Percentiles rank a stretch among this genome's conserved stretches.
phyloP scores from a whole-genome alignment of 2,329 filamentous ascomycete genomes.

The Colletotrichum plurivorum region DNA sequence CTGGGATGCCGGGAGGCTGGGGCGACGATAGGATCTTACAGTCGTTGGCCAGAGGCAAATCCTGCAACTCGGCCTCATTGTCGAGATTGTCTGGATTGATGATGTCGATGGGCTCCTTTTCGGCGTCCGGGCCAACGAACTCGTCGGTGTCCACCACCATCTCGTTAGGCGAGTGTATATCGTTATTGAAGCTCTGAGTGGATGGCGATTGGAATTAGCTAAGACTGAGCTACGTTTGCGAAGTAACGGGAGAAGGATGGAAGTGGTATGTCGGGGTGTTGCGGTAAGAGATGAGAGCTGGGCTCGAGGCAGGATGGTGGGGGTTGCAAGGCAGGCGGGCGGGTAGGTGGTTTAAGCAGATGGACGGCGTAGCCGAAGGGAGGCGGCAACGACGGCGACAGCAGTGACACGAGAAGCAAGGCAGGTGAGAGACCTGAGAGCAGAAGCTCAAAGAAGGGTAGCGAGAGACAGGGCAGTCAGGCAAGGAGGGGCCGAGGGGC shows the following conservation, averaged over 20 bases:
- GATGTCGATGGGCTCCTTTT: conserved; percentile 67
- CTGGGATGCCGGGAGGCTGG: neutral
- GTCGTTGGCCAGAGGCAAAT: conserved; percentile 66
- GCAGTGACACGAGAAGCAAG: neutral
- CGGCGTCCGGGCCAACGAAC: conserved; percentile 63
- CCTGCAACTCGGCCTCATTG: conserved; percentile 63
- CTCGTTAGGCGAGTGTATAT: conserved; percentile 68
- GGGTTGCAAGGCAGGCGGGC: conserved; percentile 18
- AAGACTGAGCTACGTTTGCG: neutral
- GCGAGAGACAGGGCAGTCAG: conserved; percentile 3
- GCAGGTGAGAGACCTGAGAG: too few relatives aligned
- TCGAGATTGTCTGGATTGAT: conserved; percentile 68
- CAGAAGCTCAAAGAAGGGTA: conserved; percentile 20
- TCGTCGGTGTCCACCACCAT: conserved; percentile 71
- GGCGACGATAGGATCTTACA: conserved; percentile 51
- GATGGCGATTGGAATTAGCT: conserved; percentile 24
- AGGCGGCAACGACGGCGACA: neutral
- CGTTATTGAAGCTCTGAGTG: conserved; percentile 63
- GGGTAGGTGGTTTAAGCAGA: neutral
- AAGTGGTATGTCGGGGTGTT: neutral
- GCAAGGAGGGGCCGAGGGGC: conserved; percentile 17
- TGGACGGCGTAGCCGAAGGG: conserved; percentile 2
- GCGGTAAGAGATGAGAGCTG: conserved; percentile 18
- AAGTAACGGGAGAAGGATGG: neutral
- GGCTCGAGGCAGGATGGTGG: conserved; percentile 29